Evolutionary conservation across 2,329 filamentous ascomycete genomes (phyloP), one percentile per base, ranked within the genome.

Genomic region (Thelonectria rubi): DNA sequence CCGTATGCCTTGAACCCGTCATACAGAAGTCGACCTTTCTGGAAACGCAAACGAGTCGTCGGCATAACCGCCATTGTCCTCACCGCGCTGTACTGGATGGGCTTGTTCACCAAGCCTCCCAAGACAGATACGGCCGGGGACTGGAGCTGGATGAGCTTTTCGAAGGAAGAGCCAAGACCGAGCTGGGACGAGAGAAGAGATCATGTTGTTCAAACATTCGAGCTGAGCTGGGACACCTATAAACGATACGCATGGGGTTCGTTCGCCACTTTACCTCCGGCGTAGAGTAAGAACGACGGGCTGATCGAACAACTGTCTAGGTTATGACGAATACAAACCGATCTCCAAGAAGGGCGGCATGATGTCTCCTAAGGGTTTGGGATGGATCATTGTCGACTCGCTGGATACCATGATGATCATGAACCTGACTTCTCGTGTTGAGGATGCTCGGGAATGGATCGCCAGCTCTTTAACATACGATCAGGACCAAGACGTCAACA

Each of bases 381-480:
- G 95, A 30, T 99, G 96, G 95, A 98, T 98, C 72, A 97, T 99
- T 64, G 90, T 99, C 59, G 95, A 99, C 79, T 89, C 94, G 12
- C 82, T 99, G 65, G 95, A 99, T 77, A 99, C 95, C 1, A 86
- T 98, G 84, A 99, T 99, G 81, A 83, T 99, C 63, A 99, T 99
- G 95, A 98, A 98, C 76, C 83, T 97, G 66, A 98, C 94, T 14
- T 91, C 88, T 32, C 89, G 94, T 64, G 84, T 99, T 40, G 85
- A 88, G 39, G 89, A 96, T 72, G 94, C 95, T 26, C 86, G 94
- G 58, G 87, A 97, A 73, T 99, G 95, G 95, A 88, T 99, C 49
- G 84, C 91, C 2, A 89, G 88, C 5, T 88, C 88, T 8, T 79
- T 98, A 65, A 89, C 88, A 11, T 98, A 96, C 79, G 89, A 97